Percentiles rank a stretch among this genome's conserved stretches.
These are phyloP conservation scores for Mycena crocata DNA, from an alignment of 768 basidiomycete species.

Conservation along the genomic window DNA sequence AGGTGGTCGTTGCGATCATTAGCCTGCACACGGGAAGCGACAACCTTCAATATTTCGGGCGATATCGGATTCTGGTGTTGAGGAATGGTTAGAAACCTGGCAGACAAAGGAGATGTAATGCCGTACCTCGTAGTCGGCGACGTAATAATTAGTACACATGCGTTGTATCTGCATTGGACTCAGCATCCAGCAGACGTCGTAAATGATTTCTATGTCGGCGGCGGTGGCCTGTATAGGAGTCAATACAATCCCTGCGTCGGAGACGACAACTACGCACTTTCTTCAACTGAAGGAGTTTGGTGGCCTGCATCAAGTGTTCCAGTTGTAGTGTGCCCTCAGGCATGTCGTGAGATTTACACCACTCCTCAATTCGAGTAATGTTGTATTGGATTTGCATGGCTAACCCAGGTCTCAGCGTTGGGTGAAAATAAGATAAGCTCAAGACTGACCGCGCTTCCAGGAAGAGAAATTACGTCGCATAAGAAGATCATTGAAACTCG, in stretches of 20 bases:
- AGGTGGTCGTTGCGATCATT: slow-evolving; percentile 98
- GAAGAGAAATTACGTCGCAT: slow-evolving; percentile 99
- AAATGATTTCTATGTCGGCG: slow-evolving; percentile 98
- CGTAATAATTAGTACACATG: slow-evolving; percentile 99
- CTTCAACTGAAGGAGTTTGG: slow-evolving; percentile 96
- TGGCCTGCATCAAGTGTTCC: slow-evolving; percentile 99
- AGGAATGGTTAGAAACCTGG: neutral
- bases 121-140: slow-evolving; percentile 96
- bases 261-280: slow-evolving; percentile 67
- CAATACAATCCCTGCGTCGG: slow-evolving; percentile 4
- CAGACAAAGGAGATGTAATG: neutral
- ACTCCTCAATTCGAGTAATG: slow-evolving; percentile 96
- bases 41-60: slow-evolving; percentile 95
- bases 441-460: slow-evolving; percentile 92
- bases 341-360: slow-evolving; percentile 99
- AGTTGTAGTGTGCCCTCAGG: slow-evolving; percentile 97
- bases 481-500: slow-evolving; percentile 96
- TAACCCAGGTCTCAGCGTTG: slow-evolving; percentile 43
- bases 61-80: slow-evolving; percentile 88
- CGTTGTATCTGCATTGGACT: slow-evolving; percentile 99
- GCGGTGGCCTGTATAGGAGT: slow-evolving; percentile 75
- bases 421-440: neutral
- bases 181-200: slow-evolving; percentile 99
- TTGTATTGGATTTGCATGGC: slow-evolving; percentile 99
- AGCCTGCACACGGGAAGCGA: slow-evolving; percentile 94